Base-by-base conservation (phyloP, 768 basidiomycete species). In the Podaxis sp. region DNA sequence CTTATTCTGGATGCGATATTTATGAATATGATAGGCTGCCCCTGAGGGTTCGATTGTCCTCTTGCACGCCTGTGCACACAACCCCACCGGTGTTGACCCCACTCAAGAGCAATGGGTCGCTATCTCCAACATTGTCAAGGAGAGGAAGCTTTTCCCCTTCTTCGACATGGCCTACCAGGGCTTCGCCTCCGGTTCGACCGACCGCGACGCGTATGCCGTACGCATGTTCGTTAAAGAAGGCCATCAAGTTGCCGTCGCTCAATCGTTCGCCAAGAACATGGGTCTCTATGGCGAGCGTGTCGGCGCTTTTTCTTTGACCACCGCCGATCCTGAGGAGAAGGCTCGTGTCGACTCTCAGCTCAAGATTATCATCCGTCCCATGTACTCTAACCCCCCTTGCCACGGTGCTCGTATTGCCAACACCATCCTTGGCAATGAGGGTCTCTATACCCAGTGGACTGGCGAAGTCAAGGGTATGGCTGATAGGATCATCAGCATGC, bases 101-200 rank as follows among this genome's bases (percentile, higher is more conserved):
- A 97, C 95, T 9, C 84, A 82, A 21, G 88, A 86, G 53, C 95
- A 99, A 77, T 99, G 97, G 97, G 82, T 81, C 62, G 84, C 91
- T 72, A 87, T 99, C 63, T 93, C 91, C 46, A 83, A 93, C 67
- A 79, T 98, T 62, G 76, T 96, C 66, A 87, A 91, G 70, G 90
- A 93, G 78, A 92, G 85, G 79, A 85, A 87, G 64, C 84, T 96
- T 67, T 96, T 98, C 87, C 91, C 96, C 55, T 94, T 98, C 86
- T 98, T 98, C 73, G 97, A 99, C 76, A 98, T 98, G 95, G 96
- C 97, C 14, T 99, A 99, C 80, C 94, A 97, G 76, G 97, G 97
- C 55, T 99, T 99, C 73, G 96, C 97, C 37, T 97, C 95, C 23
- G 97, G 97, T 54, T 87, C 88, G 55, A 94, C 93, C 65, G 73